Evolutionary conservation across 345 rosid genomes (phyloP).

Genomic region (Lepidium aucheri): DNA sequence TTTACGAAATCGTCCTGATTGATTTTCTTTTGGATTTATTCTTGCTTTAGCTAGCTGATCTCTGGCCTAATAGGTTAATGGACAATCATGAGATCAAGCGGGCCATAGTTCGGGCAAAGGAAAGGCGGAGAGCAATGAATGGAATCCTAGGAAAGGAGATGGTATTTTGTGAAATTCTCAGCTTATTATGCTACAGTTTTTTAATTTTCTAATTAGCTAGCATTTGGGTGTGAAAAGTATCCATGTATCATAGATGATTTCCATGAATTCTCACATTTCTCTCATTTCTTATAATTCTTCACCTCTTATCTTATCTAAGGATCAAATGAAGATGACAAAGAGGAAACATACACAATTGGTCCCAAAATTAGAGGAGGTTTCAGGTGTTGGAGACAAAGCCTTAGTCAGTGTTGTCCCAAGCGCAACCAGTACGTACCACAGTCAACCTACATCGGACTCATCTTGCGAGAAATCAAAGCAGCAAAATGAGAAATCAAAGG

Average conservation of each 20-base stretch:
- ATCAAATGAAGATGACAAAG: conserved; percentile 43
- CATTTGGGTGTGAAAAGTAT: not conserved
- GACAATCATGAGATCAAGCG: conserved; percentile 87
- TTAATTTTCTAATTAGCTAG: not conserved
- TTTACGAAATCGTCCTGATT: conserved; percentile 21
- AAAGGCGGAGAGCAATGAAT: conserved; percentile 32
- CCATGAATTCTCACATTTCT: not conserved
- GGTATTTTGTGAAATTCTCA: conserved; percentile 1
- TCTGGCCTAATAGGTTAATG: conserved; percentile 85
- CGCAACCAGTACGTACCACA: conserved; percentile 31
- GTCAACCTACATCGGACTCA: conserved; percentile 31
- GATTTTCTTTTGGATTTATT: conserved; percentile 11
- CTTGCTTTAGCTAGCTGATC: conserved; percentile 60
- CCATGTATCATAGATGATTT: not conserved
- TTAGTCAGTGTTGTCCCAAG: conserved; percentile 30
- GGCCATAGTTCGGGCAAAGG: conserved; percentile 85
- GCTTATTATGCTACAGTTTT: not conserved
- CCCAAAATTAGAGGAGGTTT: conserved; percentile 36
- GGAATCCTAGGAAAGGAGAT: conserved; percentile 14
- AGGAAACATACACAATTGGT: conserved; percentile 46
- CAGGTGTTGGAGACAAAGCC: conserved; percentile 21
- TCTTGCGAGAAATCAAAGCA: conserved; percentile 35
- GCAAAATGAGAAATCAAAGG: conserved; percentile 49
- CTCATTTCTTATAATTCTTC: not conserved
- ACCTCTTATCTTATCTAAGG: conserved; percentile 26